phyloP scores from a whole-genome alignment of 495 filamentous ascomycete species.

The Lasiosphaeria miniovina region DNA sequence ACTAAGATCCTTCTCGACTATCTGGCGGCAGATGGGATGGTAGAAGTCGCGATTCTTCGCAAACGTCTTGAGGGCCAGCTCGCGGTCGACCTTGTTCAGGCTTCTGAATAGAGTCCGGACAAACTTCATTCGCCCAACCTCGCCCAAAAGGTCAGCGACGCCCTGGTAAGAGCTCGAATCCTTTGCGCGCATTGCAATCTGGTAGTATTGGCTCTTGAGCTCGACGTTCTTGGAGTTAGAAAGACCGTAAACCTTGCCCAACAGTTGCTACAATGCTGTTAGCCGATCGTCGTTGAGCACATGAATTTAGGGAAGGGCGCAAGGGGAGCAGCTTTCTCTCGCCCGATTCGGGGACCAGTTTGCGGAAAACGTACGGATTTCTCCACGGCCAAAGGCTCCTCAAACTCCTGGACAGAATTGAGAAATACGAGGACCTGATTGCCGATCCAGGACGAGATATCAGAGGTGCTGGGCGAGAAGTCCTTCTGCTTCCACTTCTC shows the following conservation, averaged over 20 bases:
- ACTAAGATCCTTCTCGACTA: slow-evolving; percentile 79
- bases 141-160: slow-evolving; percentile 69
- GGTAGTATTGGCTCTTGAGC: slow-evolving; percentile 72
- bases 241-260: slow-evolving; percentile 72
- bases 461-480: slow-evolving; percentile 64
- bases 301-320: neutral
- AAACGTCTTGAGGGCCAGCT: slow-evolving; percentile 77
- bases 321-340: neutral
- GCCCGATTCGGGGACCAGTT: neutral
- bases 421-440: slow-evolving; percentile 92
- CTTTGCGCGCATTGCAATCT: slow-evolving; percentile 71
- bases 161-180: slow-evolving; percentile 63
- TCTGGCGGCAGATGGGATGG: slow-evolving; percentile 83
- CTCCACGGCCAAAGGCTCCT: slow-evolving; percentile 56
- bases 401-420: slow-evolving; percentile 66
- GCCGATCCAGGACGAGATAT: slow-evolving; percentile 69
- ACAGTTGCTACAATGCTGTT: slow-evolving; percentile 40
- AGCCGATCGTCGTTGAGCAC: slow-evolving; percentile 3
- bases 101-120: slow-evolving; percentile 77
- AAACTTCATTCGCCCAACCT: slow-evolving; percentile 95
- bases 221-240: slow-evolving; percentile 74
- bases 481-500: slow-evolving; percentile 66
- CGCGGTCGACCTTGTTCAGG: slow-evolving; percentile 67
- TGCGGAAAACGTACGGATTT: slow-evolving; percentile 41
- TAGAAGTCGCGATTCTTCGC: slow-evolving; percentile 87